Evolutionary conservation across 2,329 filamentous ascomycete genomes (phyloP), one percentile per base, ranked within the genome.

Genomic region (Juglanconis juglandina): DNA sequence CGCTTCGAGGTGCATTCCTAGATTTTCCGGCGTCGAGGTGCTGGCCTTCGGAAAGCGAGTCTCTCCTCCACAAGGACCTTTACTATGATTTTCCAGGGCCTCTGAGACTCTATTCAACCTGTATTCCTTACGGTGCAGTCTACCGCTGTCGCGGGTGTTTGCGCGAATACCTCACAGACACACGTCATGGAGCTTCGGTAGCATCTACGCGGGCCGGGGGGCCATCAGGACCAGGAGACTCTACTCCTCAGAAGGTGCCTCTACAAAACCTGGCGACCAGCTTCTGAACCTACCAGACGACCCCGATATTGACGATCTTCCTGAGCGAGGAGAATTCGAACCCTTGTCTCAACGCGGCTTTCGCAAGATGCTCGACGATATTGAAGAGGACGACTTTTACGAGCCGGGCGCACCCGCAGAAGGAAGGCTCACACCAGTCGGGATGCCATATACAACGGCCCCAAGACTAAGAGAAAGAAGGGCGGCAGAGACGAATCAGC

Each of bases 131-230:
- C 67, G 63, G 64, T 68, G 69, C 68, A 68, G 69, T 67, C 69
- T 71, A 70, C 73, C 76, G 71, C 74, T 71, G 60, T 72, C 70
- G 75, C 75, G 76, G 74, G 73, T 73, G 71, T 72, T 74, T 72
- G 69, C 70, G 69, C 72, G 72, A 72, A 76, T 76, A 75, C 73
- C 71, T 68, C 69, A 68, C 69, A 74, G 67, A 67, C 67, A 71
- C 68, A 62, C 61, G 63, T 58, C 58, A 78, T 78, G 76, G 73
- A 70, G 61, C 61, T 69, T 54, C 72, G 72, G 72, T 78, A 75
- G 72, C 74, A 70, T 64, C 34, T 52, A 49, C 62, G 73, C 53
- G 66, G 76, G 75, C 76, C 74, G 76, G 75, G 76, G 72, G 73
- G 75, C 74, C 75, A 73, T 47, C 61, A 66, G 62, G 59, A 30